Conservation (phyloP, 257 asterid genomes). For the Fraxinus americana region DNA sequence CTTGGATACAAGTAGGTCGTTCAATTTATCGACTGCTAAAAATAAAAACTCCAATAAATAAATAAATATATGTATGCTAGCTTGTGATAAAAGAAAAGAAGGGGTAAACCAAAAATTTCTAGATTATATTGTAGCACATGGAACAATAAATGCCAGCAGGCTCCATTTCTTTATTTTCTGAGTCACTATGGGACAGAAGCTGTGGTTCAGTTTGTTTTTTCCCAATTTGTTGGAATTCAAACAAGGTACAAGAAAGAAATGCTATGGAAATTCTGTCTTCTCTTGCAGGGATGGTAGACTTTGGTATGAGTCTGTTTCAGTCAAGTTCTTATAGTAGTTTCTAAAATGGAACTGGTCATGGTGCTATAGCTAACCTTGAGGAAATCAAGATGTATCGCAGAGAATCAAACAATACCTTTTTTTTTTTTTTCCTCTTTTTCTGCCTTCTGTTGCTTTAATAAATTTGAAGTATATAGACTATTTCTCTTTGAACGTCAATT, state of each 20-base stretch:
- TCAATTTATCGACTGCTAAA: slow-evolving; percentile 35
- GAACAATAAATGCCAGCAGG: slow-evolving; percentile 60
- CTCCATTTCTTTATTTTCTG: slow-evolving; percentile 52
- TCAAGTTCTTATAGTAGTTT: slow-evolving; percentile 7
- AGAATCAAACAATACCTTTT: not conserved
- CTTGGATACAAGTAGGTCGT: slow-evolving; percentile 25
- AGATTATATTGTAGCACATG: slow-evolving; percentile 61
- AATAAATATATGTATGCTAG: not conserved
- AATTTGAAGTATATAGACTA: no score
- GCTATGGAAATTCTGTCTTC: slow-evolving; percentile 31
- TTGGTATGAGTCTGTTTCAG: slow-evolving; percentile 36
- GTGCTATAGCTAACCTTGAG: not conserved
- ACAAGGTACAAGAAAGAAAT: slow-evolving; percentile 21
- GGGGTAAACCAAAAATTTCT: slow-evolving; percentile 28
- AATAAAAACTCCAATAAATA: slow-evolving; percentile 40
- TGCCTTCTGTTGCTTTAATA: not conserved
- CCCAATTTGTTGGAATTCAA: slow-evolving; percentile 27
- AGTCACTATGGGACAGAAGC: slow-evolving; percentile 53
- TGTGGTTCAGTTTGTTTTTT: slow-evolving; percentile 49
- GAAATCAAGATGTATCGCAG: not conserved
- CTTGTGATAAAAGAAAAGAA: slow-evolving; percentile 26
- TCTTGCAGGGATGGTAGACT: slow-evolving; percentile 23
- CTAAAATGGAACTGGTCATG: slow-evolving; percentile 14
- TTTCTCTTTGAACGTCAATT: no score
- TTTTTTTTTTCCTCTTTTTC: no score